phyloP scores from a whole-genome alignment of 176 grass and related monocot genomes.

The Alloteropsis semialata region DNA sequence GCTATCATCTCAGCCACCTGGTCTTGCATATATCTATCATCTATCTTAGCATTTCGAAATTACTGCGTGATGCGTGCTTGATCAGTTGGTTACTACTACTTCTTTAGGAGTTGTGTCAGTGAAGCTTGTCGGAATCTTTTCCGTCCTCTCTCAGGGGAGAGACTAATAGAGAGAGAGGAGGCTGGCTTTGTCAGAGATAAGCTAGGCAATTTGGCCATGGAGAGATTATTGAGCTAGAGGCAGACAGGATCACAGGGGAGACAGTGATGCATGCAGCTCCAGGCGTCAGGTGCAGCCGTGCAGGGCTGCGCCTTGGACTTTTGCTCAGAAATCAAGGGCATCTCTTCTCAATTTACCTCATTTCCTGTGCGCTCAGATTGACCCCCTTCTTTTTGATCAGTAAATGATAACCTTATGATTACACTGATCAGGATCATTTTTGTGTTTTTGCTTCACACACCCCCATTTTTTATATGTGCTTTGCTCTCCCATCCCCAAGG shows the following conservation, averaged over 20 bases:
- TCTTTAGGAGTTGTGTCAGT: conserved; percentile 32
- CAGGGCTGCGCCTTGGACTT: not conserved
- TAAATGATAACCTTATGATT: conserved; percentile 22
- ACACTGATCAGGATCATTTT: not conserved
- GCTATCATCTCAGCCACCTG: not conserved
- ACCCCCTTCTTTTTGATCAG: not conserved
- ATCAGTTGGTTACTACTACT: conserved; percentile 16
- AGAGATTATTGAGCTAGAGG: not conserved
- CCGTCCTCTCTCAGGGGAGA: not conserved
- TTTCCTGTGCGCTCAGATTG: conserved; percentile 9
- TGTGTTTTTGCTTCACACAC: not conserved
- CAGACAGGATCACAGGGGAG: conserved; percentile 19
- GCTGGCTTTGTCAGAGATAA: not conserved
- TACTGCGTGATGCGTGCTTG: conserved; percentile 33
- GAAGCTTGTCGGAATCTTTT: conserved; percentile 43
- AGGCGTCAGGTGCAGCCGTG: conserved; percentile 29
- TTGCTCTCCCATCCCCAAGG: no score
- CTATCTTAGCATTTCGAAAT: conserved; percentile 44
- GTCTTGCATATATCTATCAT: not conserved
- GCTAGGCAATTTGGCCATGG: conserved; percentile 14
- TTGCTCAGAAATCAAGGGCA: conserved; percentile 45
- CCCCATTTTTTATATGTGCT: not conserved
- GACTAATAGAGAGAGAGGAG: not conserved
- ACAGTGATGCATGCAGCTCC: conserved; percentile 26
- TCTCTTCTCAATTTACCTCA: conserved; percentile 2